Percentiles rank a stretch among this genome's conserved stretches.
These are phyloP conservation scores for Suhomyces guaymorum DNA, from an alignment of 1,139 yeast species.

Conservation along the genomic window DNA sequence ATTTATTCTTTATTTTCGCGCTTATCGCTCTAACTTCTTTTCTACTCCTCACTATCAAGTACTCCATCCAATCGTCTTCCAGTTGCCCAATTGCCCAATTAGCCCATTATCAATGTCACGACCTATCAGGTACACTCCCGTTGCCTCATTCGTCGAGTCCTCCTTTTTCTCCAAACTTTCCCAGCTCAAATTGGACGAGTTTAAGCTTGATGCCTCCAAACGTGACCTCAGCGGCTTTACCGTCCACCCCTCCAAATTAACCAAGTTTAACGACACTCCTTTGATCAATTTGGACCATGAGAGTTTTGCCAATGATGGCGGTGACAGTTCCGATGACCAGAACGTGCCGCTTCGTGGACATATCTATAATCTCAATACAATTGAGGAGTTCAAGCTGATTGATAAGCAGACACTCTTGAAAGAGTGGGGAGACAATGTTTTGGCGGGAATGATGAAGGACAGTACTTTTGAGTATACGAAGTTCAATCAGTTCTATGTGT, in stretches of 20 bases:
- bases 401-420: slow-evolving; percentile 62
- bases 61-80: too few relatives aligned
- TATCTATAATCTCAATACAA: slow-evolving; percentile 70
- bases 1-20: too few relatives aligned
- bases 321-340: slow-evolving; percentile 29
- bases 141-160: slow-evolving; percentile 77
- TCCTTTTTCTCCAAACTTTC: slow-evolving; percentile 79
- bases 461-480: slow-evolving; percentile 14
- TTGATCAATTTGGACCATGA: slow-evolving; percentile 40
- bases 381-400: slow-evolving; percentile 73
- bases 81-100: too few relatives aligned
- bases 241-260: slow-evolving; percentile 33
- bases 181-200: slow-evolving; percentile 62
- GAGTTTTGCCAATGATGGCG: too few relatives aligned
- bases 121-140: slow-evolving; percentile 44
- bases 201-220: slow-evolving; percentile 57
- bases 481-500: slow-evolving; percentile 50
- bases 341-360: slow-evolving; percentile 22
- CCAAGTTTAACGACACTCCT: slow-evolving; percentile 45
- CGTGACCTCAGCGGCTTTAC: slow-evolving; percentile 41
- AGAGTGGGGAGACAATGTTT: slow-evolving; percentile 40
- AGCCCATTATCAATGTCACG: too few relatives aligned
- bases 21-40: too few relatives aligned
- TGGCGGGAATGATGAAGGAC: slow-evolving; percentile 14
- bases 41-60: too few relatives aligned